phyloP scores from a whole-genome alignment of 495 filamentous ascomycete genomes.

The Hyaloscypha finlandica region DNA sequence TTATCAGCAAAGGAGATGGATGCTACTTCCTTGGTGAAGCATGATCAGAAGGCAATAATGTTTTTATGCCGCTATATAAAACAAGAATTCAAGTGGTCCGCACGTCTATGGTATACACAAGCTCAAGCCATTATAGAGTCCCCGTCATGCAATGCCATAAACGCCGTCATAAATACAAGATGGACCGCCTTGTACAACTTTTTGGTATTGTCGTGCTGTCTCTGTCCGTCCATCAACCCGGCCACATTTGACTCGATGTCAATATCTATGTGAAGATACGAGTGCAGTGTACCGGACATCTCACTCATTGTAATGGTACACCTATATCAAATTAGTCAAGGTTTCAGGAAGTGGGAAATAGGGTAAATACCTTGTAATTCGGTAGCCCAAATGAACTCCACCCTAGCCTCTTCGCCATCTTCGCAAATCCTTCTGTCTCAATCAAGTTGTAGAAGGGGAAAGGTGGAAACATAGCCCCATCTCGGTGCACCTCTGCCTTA shows the following conservation, averaged over 20 bases:
- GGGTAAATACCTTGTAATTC: conserved; percentile 84
- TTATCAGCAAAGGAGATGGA: too few relatives aligned
- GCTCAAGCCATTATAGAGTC: conserved; percentile 20
- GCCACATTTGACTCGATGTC: conserved; percentile 14
- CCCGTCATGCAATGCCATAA: conserved; percentile 27
- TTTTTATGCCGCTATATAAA: conserved; percentile 14
- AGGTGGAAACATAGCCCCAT: conserved; percentile 97
- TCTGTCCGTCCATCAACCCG: background rate
- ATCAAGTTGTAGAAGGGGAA: conserved; percentile 97
- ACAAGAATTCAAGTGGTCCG: conserved; percentile 11
- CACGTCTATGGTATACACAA: conserved; percentile 31
- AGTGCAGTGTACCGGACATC: conserved; percentile 28
- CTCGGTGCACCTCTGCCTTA: conserved; percentile 95
- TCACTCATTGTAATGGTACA: conserved; percentile 91
- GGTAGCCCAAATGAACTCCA: conserved; percentile 84
- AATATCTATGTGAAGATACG: conserved; percentile 26
- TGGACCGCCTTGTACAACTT: conserved; percentile 27
- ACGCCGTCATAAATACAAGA: conserved; percentile 3
- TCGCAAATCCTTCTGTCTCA: conserved; percentile 97
- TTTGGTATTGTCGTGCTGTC: conserved; percentile 3
- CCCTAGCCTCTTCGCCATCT: conserved; percentile 88
- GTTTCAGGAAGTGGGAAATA: conserved; percentile 13
- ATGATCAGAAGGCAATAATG: background rate
- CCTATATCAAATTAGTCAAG: conserved; percentile 45
- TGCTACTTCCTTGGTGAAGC: too few relatives aligned